phyloP scores from a whole-genome alignment of 148 eudicot species.

The Rhododendron williamsianum region DNA sequence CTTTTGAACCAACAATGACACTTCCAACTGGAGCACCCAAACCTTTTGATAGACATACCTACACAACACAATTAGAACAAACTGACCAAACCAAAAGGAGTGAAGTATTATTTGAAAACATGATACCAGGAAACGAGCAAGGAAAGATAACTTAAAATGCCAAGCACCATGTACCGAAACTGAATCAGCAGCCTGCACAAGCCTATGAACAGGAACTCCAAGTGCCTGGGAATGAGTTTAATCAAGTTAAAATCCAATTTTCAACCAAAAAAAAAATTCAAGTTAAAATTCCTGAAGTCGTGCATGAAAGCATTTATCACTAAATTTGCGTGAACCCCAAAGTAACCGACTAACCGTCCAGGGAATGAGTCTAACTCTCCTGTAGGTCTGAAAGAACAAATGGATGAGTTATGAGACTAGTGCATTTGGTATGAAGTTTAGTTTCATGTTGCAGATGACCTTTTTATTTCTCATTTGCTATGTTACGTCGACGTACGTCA shows the following conservation, averaged over 20 bases:
- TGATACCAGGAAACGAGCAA: background rate
- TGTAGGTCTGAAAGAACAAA: no score
- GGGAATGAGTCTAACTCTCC: no score
- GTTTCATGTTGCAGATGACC: no score
- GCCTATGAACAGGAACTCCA: conserved; percentile 78
- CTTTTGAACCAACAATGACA: conserved; percentile 80
- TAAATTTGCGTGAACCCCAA: background rate
- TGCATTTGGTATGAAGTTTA: background rate
- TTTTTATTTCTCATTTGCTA: no score
- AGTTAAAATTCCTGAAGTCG: background rate
- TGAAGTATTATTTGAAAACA: background rate
- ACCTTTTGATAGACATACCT: conserved; percentile 96
- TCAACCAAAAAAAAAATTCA: background rate
- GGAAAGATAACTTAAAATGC: background rate
- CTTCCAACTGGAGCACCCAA: conserved; percentile 94
- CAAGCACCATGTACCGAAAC: conserved; percentile 54
- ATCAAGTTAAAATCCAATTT: background rate
- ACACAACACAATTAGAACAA: conserved; percentile 1
- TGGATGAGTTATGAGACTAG: background rate
- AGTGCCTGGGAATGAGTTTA: conserved; percentile 54
- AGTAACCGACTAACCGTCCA: background rate
- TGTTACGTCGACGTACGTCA: background rate
- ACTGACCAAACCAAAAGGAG: background rate
- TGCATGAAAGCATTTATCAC: background rate
- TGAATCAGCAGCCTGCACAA: conserved; percentile 93